Conservation (phyloP, 257 asterid species). For the Fraxinus cuspidata region DNA sequence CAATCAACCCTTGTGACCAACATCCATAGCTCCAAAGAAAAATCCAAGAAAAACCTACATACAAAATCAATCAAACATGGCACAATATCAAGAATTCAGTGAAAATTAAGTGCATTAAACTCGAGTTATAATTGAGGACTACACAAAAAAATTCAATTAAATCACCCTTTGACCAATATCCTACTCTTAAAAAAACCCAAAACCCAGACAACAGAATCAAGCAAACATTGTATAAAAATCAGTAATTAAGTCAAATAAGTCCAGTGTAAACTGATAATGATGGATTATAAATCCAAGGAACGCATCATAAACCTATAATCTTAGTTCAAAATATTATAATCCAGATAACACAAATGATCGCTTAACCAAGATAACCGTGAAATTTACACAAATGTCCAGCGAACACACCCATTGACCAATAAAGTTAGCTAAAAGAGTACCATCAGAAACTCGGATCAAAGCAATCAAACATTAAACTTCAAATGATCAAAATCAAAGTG, state of each 20-base stretch:
- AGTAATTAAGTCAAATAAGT: background rate
- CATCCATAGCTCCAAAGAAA: background rate
- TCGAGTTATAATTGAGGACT: background rate
- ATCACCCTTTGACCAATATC: background rate
- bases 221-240: background rate
- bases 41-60: background rate
- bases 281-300: background rate
- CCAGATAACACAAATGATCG: background rate
- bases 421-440: background rate
- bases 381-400: background rate
- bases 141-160: background rate
- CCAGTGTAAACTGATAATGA: background rate
- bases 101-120: background rate
- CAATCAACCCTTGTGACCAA: background rate
- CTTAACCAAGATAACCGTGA: background rate
- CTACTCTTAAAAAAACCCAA: background rate
- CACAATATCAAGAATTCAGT: background rate
- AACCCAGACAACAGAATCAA: conserved; percentile 6
- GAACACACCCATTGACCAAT: background rate
- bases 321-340: background rate
- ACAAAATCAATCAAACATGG: background rate
- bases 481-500: background rate
- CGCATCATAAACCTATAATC: background rate
- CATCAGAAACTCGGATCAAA: background rate
- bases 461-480: background rate